Percentiles rank a stretch among this genome's conserved stretches.
Conservation (phyloP, 345 rosid genomes). For the Sonneratia caseolaris region DNA sequence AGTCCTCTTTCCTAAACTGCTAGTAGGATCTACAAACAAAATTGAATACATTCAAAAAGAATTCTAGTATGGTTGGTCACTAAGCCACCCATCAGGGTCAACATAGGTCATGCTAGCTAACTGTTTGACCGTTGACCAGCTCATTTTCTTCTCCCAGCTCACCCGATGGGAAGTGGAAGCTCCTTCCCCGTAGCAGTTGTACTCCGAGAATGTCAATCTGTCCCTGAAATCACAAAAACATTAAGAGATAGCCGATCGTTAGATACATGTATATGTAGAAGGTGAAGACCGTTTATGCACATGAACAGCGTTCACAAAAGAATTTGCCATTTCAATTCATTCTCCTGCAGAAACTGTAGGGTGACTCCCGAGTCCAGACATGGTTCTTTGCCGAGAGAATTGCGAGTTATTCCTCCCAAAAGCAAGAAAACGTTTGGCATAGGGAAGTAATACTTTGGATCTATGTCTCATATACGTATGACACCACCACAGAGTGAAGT, state of each 20-base stretch:
- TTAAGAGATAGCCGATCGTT: background rate
- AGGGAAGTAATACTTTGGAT: too few relatives aligned
- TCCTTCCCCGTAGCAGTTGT: conserved; percentile 32
- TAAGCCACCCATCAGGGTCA: conserved; percentile 42
- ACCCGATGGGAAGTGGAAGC: conserved; percentile 29
- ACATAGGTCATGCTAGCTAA: conserved; percentile 28
- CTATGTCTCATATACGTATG: background rate
- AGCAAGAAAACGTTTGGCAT: too few relatives aligned
- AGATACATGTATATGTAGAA: background rate
- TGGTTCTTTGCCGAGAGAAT: too few relatives aligned
- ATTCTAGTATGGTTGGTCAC: conserved; percentile 1
- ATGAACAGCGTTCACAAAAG: too few relatives aligned
- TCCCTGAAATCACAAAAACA: conserved; percentile 17
- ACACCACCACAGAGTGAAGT: background rate
- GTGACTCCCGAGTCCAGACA: too few relatives aligned
- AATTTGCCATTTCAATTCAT: too few relatives aligned
- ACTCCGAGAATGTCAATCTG: conserved; percentile 26
- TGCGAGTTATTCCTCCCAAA: background rate
- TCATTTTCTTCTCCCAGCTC: conserved; percentile 33
- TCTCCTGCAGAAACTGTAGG: too few relatives aligned
- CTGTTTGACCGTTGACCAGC: background rate
- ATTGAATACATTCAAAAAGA: too few relatives aligned
- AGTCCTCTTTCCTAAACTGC: background rate
- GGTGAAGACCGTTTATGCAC: background rate
- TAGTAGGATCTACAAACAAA: background rate